These are phyloP conservation scores for Aureobasidium pullulans DNA, from an alignment of 2,329 filamentous ascomycete genomes.

Conservation along the genomic window DNA sequence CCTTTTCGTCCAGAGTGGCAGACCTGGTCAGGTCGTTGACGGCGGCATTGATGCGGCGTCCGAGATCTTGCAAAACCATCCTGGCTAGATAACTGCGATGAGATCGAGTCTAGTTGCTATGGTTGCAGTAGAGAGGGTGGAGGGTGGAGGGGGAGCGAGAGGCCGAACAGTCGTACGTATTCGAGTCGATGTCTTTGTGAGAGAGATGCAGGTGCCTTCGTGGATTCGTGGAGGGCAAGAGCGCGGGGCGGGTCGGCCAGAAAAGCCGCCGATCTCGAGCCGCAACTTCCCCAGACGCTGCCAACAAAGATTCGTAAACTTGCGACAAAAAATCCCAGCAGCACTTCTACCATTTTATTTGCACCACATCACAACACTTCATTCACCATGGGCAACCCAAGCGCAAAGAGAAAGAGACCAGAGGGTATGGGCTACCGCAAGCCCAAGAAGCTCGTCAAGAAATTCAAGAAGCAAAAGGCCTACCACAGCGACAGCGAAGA, in stretches of 20 bases:
- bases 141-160: not conserved
- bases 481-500: constrained; percentile 59
- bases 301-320: not conserved
- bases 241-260: not conserved
- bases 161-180: not conserved
- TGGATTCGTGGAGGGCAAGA: too few species aligned
- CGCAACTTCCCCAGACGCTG: not conserved
- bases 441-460: constrained; percentile 47
- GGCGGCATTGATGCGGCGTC: constrained; percentile 95
- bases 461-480: constrained; percentile 54
- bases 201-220: not conserved
- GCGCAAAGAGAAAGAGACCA: constrained; percentile 36
- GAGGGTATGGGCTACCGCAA: constrained; percentile 31
- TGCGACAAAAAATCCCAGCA: not conserved
- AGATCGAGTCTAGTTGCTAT: constrained; percentile 9
- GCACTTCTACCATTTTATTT: not conserved
- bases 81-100: constrained; percentile 19
- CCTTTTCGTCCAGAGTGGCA: constrained; percentile 94
- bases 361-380: constrained; percentile 11
- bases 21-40: constrained; percentile 89
- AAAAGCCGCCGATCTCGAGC: not conserved
- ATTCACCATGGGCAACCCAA: constrained; percentile 14
- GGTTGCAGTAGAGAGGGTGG: not conserved
- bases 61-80: constrained; percentile 99
- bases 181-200: not conserved